Evolutionary conservation across 495 filamentous ascomycete species (phyloP), one percentile per base, ranked within the genome.

Genomic region (Penicillium coffeae): DNA sequence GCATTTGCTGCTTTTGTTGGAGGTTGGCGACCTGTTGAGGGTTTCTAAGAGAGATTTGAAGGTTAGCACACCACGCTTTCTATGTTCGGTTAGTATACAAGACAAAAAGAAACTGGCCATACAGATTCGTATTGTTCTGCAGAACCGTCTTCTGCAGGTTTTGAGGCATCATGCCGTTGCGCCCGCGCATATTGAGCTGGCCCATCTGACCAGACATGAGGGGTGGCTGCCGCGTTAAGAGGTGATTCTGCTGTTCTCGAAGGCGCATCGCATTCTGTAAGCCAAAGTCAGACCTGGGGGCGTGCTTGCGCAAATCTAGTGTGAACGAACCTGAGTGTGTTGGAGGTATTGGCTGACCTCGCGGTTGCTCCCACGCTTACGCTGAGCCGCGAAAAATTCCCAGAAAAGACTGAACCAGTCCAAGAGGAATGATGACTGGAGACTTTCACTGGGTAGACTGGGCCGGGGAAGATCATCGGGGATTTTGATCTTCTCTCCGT

Each of bases 351-450:
- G 80, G 45, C 73, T 73, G 22, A 86, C 81, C 45, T 74, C 73
- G 34, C 72, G 64, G 47, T 59, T 73, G 54, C 67, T 75, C n/a
- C 71, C 73, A 60, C 81, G 78, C 52, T 79, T 80, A 49, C 86
- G 83, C 59, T 87, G 84, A 39, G 88, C 88, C 59, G 78, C 80
- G 58, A 85, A 94, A 59, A 97, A 89, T 54, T 97, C 93, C 90
- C 89, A 97, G 66, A 98, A 98, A 27, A 95, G 74, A 62, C 82
- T 87, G 69, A 94, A 98, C 93, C 93, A 98, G 50, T 96, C 92
- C 39, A 87, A 81, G 10, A 98, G 74, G 57, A 97, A 96, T 20
- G 86, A 88, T 13, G 82, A 85, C 14, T 89, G 82, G 8, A 76
- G 71, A 19, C 70, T 74, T 55, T 82, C 75, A 21, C 66, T 77